Evolutionary conservation across 495 filamentous ascomycete genomes (phyloP).

Genomic region (Choiromyces venosus): DNA sequence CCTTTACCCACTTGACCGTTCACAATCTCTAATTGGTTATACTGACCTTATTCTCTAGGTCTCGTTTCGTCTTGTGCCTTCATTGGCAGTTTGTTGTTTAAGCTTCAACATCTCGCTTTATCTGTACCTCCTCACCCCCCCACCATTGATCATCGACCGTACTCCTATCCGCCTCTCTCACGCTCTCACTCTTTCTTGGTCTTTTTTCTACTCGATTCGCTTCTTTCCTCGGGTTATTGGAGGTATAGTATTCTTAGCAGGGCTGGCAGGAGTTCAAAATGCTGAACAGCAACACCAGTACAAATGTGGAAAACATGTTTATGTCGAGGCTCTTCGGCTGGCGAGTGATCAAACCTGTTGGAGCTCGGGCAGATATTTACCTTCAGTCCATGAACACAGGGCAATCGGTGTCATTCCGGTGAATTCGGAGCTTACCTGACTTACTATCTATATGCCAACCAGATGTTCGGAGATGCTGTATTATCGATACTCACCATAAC

Average conservation of each 20-base stretch:
- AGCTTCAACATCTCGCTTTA: too few species aligned
- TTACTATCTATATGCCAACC: not conserved
- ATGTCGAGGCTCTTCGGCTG: not conserved
- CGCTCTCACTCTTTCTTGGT: not conserved
- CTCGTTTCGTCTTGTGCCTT: too few species aligned
- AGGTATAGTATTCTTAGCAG: not conserved
- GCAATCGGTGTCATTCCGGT: not conserved
- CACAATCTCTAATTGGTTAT: not conserved
- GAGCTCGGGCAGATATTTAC: not conserved
- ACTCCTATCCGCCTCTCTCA: not conserved
- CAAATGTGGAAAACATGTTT: not conserved
- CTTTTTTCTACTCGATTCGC: not conserved
- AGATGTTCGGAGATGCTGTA: not conserved
- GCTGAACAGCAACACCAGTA: not conserved
- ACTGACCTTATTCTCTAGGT: not conserved
- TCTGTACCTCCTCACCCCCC: too few species aligned
- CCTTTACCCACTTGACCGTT: not conserved
- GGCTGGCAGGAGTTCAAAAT: not conserved
- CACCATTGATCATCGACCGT: too few species aligned
- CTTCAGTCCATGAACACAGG: not conserved
- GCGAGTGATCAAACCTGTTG: not conserved
- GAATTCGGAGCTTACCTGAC: not conserved
- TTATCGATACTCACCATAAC: not conserved
- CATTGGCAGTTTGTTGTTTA: too few species aligned
- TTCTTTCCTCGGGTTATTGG: not conserved